phyloP scores from a whole-genome alignment of 768 basidiomycete genomes.

The Phanerodontia chrysosporium region DNA sequence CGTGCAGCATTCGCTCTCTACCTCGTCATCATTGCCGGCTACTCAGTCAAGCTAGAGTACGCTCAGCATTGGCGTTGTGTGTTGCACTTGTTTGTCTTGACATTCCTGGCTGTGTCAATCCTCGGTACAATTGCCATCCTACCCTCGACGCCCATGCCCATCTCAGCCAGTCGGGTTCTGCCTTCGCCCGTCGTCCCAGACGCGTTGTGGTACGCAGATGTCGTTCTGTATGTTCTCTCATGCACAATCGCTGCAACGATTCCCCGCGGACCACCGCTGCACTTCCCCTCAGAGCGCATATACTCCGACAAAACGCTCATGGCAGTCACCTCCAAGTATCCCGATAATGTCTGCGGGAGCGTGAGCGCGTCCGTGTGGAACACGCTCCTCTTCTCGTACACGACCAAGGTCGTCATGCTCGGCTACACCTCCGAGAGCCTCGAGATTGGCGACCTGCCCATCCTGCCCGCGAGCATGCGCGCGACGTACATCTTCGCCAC shows the following conservation, averaged over 20 bases:
- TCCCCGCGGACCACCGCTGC: slow-evolving; percentile 69
- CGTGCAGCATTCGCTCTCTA: slow-evolving; percentile 58
- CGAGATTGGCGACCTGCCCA: slow-evolving; percentile 85
- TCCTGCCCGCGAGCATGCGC: slow-evolving; percentile 73
- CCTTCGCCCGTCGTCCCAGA: slow-evolving; percentile 17
- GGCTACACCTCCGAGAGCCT: slow-evolving; percentile 70
- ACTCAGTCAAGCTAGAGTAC: slow-evolving; percentile 45
- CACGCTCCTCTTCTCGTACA: slow-evolving; percentile 78
- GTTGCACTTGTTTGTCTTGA: slow-evolving; percentile 58
- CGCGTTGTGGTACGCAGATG: slow-evolving; percentile 48
- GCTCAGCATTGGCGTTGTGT: slow-evolving; percentile 34
- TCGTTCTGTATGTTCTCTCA: slow-evolving; percentile 46
- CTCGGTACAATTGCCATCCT: slow-evolving; percentile 51
- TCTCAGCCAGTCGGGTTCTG: slow-evolving; percentile 18
- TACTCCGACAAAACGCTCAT: slow-evolving; percentile 70
- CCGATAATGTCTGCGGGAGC: slow-evolving; percentile 72
- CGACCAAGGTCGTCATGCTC: slow-evolving; percentile 82
- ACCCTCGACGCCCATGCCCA: slow-evolving; percentile 40
- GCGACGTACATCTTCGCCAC: slow-evolving; percentile 52
- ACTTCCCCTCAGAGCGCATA: slow-evolving; percentile 68
- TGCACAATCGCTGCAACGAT: slow-evolving; percentile 44
- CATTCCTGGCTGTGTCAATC: slow-evolving; percentile 42
- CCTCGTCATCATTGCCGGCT: slow-evolving; percentile 44
- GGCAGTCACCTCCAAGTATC: slow-evolving; percentile 54
- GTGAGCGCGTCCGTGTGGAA: slow-evolving; percentile 57